Evolutionary conservation across 495 filamentous ascomycete genomes (phyloP).

Genomic region (Talaromyces stipitatus): DNA sequence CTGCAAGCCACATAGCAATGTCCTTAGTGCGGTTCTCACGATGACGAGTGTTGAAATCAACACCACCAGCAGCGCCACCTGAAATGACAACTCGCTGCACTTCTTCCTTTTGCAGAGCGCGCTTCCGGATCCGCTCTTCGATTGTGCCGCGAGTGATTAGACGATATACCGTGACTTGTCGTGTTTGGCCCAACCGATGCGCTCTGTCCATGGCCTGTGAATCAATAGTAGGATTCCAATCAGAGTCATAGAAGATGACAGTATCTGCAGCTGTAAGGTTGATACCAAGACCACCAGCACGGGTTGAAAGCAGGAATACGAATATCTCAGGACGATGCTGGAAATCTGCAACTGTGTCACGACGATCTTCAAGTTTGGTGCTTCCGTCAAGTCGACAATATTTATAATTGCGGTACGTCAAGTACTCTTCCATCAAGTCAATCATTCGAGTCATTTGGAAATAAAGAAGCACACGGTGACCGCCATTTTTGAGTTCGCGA

Average conservation of each 20-base stretch:
- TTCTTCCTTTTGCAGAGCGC: slow-evolving; percentile 96
- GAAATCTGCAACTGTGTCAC: slow-evolving; percentile 96
- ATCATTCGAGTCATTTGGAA: slow-evolving; percentile 99
- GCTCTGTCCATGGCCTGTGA: slow-evolving; percentile 98
- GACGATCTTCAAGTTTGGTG: slow-evolving; percentile 95
- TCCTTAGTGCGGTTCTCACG: slow-evolving; percentile 91
- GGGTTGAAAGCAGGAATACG: slow-evolving; percentile 90
- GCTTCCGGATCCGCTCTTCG: slow-evolving; percentile 96
- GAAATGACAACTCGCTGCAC: slow-evolving; percentile 98
- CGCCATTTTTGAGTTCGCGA: slow-evolving; percentile 78
- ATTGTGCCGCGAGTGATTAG: slow-evolving; percentile 96
- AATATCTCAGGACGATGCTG: slow-evolving; percentile 89
- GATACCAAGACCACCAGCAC: slow-evolving; percentile 95
- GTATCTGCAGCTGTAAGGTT: slow-evolving; percentile 89
- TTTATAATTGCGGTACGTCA: slow-evolving; percentile 97
- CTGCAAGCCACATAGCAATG: slow-evolving; percentile 93
- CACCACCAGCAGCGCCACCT: slow-evolving; percentile 71
- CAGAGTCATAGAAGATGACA: slow-evolving; percentile 98
- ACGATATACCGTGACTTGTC: slow-evolving; percentile 93
- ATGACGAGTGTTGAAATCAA: slow-evolving; percentile 88
- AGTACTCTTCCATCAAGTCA: slow-evolving; percentile 97
- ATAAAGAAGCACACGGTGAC: slow-evolving; percentile 95
- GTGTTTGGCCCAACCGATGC: slow-evolving; percentile 93
- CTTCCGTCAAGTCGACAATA: slow-evolving; percentile 95
- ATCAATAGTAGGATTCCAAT: slow-evolving; percentile 99